phyloP scores from a whole-genome alignment of 192 early-diverging fungal species.

The Podila verticillata region DNA sequence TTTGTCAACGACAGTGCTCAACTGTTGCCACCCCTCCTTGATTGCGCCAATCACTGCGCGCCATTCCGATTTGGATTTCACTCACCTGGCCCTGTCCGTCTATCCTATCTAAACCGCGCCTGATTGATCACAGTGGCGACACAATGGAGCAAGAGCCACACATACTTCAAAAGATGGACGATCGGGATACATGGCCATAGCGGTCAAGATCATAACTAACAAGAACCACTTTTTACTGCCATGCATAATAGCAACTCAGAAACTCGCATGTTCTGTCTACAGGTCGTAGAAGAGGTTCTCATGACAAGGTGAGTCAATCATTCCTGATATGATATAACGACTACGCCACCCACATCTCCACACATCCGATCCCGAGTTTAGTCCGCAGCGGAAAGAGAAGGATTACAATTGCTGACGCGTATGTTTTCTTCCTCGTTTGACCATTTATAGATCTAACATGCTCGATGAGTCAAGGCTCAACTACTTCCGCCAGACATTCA shows the following conservation, averaged over 20 bases:
- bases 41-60: constrained; percentile 29
- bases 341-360: background rate
- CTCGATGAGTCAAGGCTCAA: constrained; percentile 60
- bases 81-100: constrained; percentile 4
- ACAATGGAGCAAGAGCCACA: too few relatives aligned
- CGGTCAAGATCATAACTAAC: background rate
- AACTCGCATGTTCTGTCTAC: constrained; percentile 86
- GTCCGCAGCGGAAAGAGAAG: too few relatives aligned
- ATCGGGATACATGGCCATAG: background rate
- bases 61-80: constrained; percentile 9
- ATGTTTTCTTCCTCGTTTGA: background rate
- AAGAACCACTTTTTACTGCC: background rate
- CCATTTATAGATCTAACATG: constrained; percentile 52
- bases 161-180: too few relatives aligned
- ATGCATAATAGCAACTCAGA: constrained; percentile 65
- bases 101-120: background rate
- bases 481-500: constrained; percentile 64
- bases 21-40: constrained; percentile 6
- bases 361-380: background rate
- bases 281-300: constrained; percentile 80
- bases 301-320: constrained; percentile 58
- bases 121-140: too few relatives aligned
- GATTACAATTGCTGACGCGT: background rate
- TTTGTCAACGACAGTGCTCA: background rate
- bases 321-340: background rate